Base-by-base conservation (phyloP, 257 asterid species). In the Misopates orontium region DNA sequence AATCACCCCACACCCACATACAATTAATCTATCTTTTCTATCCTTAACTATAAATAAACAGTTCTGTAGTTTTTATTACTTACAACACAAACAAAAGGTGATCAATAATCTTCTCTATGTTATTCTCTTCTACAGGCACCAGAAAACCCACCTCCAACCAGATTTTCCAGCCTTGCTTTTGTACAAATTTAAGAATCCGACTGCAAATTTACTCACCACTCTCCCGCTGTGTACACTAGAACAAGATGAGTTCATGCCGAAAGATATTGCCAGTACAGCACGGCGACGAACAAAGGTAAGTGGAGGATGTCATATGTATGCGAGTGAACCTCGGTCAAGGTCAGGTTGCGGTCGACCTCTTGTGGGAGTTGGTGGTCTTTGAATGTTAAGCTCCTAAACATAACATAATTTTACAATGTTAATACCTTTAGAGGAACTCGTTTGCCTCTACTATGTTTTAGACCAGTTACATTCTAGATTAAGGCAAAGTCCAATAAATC, bases 341-440 rank as follows among this genome's bases (percentile, higher is more conserved):
- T 90, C 91, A 13, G 97, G 96, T 73, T 93, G 99, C 15, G 99
- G 99, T 17, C 92, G 95, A 15, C 99, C 99, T 72, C 99, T 79
- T 0, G 97, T 93, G 13, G 99, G 96, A 41, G 99, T 93, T 10
- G 99, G 99, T 19, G 99, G 99, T 76, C 99, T 80, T 82, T 93
- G 99, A 77, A 87, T 93, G 73, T 93, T 93, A 20, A 93, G 99
- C 82, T 93, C 97, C 99, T 93, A 69, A 22, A 64, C 49, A 74
- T 67, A 78, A 23, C 74, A 64, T 13, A 62, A 73, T 4, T 28
- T 55, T 52, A 31, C 22, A 61, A 8, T 52, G 24, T 65, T 60
- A 52, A 19, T 24, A 21, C 48, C 39, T 10, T 14, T 20, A 14
- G 28, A 60, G 40, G 40, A 20, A 13, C 9, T 8, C 5, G 0